phyloP scores from a whole-genome alignment of 1,139 yeast genomes.

The Yamadazyma oceani region DNA sequence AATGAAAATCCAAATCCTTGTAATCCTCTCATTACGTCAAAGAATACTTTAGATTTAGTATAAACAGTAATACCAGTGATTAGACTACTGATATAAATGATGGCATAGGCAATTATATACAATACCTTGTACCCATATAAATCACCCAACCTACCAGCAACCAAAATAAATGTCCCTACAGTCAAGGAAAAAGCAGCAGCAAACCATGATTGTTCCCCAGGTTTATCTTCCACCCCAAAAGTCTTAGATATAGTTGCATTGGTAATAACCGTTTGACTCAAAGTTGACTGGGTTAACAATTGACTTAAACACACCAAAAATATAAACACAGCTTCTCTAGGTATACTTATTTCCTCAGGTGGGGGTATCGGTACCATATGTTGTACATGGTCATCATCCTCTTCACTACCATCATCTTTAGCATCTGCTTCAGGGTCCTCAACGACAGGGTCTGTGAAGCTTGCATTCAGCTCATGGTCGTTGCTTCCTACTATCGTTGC shows the following conservation, averaged over 20 bases:
- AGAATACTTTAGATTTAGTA: constrained; percentile 41
- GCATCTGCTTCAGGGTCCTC: background rate
- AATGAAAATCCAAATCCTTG: constrained; percentile 65
- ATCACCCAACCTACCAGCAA: constrained; percentile 66
- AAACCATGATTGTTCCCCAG: constrained; percentile 58
- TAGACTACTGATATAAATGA: constrained; percentile 51
- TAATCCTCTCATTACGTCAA: constrained; percentile 52
- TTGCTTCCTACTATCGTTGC: too few species aligned
- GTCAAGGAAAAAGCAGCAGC: constrained; percentile 59
- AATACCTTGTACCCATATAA: constrained; percentile 55
- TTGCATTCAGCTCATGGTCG: too few species aligned
- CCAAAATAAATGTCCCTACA: constrained; percentile 60
- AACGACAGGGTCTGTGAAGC: too few species aligned
- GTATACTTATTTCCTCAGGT: constrained; percentile 17
- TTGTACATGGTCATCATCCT: background rate
- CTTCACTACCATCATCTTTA: background rate
- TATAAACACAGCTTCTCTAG: constrained; percentile 13
- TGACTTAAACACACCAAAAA: constrained; percentile 13
- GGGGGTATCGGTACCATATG: constrained; percentile 9
- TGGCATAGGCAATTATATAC: constrained; percentile 46
- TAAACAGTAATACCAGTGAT: constrained; percentile 52
- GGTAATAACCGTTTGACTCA: constrained; percentile 47
- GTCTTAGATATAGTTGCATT: constrained; percentile 33
- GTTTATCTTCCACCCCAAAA: constrained; percentile 31
- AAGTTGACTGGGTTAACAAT: constrained; percentile 45